Evolutionary conservation across 1,139 yeast genomes (phyloP).

Genomic region (Yamadazyma sp.): DNA sequence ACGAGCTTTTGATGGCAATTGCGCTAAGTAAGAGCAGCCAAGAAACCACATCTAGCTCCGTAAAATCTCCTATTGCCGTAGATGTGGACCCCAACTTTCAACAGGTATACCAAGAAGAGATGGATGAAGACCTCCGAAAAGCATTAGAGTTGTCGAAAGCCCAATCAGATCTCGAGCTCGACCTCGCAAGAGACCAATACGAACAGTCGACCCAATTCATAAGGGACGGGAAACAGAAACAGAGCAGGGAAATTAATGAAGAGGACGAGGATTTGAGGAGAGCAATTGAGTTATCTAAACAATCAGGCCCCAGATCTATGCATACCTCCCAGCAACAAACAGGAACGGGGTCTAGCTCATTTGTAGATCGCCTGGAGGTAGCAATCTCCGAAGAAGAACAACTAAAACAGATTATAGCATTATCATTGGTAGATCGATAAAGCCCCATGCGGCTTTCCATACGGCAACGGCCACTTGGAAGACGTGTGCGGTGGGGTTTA

Average conservation of each 20-base stretch:
- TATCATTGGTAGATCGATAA: conserved; percentile 19
- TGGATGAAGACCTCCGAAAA: conserved; percentile 20
- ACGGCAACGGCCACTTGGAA: background rate
- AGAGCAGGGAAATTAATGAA: background rate
- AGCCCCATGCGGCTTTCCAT: background rate
- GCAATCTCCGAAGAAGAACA: conserved; percentile 18
- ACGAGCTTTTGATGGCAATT: conserved; percentile 50
- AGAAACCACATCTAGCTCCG: conserved; percentile 8
- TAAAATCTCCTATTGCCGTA: background rate
- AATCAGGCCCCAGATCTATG: background rate
- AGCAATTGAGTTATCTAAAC: conserved; percentile 24
- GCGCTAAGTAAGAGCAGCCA: conserved; percentile 48
- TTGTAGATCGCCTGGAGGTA: background rate
- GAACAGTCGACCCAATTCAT: background rate
- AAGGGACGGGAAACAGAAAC: background rate
- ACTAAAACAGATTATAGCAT: conserved; percentile 15
- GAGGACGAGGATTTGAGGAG: conserved; percentile 15
- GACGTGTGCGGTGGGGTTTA: background rate
- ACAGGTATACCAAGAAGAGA: conserved; percentile 19
- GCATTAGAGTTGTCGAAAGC: conserved; percentile 32
- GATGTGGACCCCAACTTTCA: background rate
- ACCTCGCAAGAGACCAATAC: background rate
- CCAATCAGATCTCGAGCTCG: background rate
- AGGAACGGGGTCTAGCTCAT: background rate
- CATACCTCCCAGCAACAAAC: background rate